Evolutionary conservation across 768 basidiomycete species (phyloP).

Genomic region (Mycena kentingensis): DNA sequence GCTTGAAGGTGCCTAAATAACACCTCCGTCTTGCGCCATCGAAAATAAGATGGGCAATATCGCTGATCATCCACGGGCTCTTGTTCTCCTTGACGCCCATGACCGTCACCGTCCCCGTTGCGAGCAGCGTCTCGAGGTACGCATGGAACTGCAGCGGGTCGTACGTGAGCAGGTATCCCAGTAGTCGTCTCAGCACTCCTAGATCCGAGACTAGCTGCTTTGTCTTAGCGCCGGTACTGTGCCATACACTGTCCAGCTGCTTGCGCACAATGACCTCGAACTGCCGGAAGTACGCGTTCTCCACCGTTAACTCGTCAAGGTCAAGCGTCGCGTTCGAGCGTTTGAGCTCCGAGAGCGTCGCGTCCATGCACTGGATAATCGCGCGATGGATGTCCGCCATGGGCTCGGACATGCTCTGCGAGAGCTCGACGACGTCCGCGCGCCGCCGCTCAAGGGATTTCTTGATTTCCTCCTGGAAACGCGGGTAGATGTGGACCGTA

Average conservation of each 20-base stretch:
- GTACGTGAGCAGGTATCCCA: constrained; percentile 84
- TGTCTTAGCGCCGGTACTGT: constrained; percentile 91
- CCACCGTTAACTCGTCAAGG: constrained; percentile 87
- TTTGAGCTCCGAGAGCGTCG: constrained; percentile 86
- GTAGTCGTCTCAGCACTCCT: constrained; percentile 77
- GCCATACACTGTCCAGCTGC: constrained; percentile 94
- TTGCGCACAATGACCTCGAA: constrained; percentile 88
- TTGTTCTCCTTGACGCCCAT: constrained; percentile 68
- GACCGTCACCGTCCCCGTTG: constrained; percentile 48
- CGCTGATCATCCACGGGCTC: constrained; percentile 89
- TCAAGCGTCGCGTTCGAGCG: constrained; percentile 84
- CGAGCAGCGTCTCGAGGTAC: constrained; percentile 86
- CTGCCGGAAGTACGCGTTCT: constrained; percentile 91
- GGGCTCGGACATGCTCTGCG: constrained; percentile 77
- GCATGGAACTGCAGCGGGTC: constrained; percentile 89
- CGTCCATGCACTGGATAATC: constrained; percentile 92
- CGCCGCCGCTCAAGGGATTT: constrained; percentile 76
- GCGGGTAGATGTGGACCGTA: constrained; percentile 88
- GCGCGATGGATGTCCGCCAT: constrained; percentile 94
- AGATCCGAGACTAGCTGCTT: constrained; percentile 91
- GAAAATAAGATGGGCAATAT: constrained; percentile 88
- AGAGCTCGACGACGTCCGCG: constrained; percentile 91
- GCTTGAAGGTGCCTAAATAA: constrained; percentile 50
- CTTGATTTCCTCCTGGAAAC: constrained; percentile 90
- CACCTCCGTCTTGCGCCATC: constrained; percentile 79